Evolutionary conservation across 2,329 filamentous ascomycete genomes (phyloP).

Genomic region (Claviceps arundinis): DNA sequence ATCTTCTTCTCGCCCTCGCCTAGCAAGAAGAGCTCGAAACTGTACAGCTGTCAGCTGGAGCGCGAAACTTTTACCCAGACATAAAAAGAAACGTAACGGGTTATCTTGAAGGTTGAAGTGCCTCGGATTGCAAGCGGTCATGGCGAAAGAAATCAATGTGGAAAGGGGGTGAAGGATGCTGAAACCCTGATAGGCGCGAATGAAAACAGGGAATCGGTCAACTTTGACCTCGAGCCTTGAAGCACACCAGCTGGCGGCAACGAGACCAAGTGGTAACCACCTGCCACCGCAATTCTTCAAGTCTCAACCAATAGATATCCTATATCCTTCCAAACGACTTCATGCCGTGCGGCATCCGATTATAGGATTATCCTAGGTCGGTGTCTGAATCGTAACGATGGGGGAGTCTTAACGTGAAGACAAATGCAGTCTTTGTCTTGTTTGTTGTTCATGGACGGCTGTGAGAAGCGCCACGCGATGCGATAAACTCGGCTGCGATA

Average conservation of each 20-base stretch:
- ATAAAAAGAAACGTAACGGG: constrained; percentile 17
- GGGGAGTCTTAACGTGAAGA: background rate
- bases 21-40: constrained; percentile 89
- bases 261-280: background rate
- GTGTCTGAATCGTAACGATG: background rate
- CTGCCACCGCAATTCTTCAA: background rate
- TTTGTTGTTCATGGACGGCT: background rate
- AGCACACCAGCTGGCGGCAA: background rate
- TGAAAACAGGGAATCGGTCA: background rate
- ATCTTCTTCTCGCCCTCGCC: constrained; percentile 86
- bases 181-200: background rate
- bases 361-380: background rate
- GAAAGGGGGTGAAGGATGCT: background rate
- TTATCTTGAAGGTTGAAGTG: constrained; percentile 26
- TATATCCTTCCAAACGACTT: background rate
- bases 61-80: background rate
- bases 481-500: too few species aligned
- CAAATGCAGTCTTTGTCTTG: background rate
- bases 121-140: constrained; percentile 24
- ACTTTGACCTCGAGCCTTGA: background rate
- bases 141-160: constrained; percentile 9
- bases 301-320: background rate
- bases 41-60: constrained; percentile 25
- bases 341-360: background rate
- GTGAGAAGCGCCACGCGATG: background rate